Percentiles rank a stretch among this genome's conserved stretches.
Evolutionary conservation across 2,329 filamentous ascomycete genomes (phyloP).

Genomic region (Colletotrichum tropicale): DNA sequence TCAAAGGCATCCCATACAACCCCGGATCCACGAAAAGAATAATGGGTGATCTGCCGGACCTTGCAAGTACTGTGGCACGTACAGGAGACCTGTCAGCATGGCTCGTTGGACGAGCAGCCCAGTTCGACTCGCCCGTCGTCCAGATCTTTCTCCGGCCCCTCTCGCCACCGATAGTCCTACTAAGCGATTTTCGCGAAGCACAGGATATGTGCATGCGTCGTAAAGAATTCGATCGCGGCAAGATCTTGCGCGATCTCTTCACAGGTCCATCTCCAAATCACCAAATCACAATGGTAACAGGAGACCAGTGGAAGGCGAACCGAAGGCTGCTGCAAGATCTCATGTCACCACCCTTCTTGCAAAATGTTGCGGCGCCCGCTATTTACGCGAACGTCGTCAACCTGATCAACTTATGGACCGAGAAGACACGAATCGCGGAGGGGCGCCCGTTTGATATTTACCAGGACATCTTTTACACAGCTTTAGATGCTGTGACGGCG

Average conservation of each 20-base stretch:
- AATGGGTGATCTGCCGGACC: background rate
- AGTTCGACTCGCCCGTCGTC: conserved; percentile 29
- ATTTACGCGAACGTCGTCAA: conserved; percentile 32
- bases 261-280: conserved; percentile 25
- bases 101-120: conserved; percentile 26
- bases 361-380: conserved; percentile 33
- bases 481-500: conserved; percentile 34
- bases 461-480: conserved; percentile 31
- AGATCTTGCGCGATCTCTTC: background rate
- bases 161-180: conserved; percentile 30
- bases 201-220: conserved; percentile 38
- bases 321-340: conserved; percentile 39
- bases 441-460: conserved; percentile 33
- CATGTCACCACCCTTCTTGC: conserved; percentile 40
- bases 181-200: conserved; percentile 35
- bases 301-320: conserved; percentile 33
- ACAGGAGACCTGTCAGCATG: conserved; percentile 15
- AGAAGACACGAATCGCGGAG: conserved; percentile 31
- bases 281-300: conserved; percentile 33
- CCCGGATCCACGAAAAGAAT: background rate
- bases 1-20: conserved; percentile 3
- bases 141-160: conserved; percentile 39
- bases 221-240: conserved; percentile 35
- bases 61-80: background rate
- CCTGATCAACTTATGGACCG: conserved; percentile 36